Evolutionary conservation across 495 filamentous ascomycete species (phyloP).

Genomic region (Tuber calosporum): DNA sequence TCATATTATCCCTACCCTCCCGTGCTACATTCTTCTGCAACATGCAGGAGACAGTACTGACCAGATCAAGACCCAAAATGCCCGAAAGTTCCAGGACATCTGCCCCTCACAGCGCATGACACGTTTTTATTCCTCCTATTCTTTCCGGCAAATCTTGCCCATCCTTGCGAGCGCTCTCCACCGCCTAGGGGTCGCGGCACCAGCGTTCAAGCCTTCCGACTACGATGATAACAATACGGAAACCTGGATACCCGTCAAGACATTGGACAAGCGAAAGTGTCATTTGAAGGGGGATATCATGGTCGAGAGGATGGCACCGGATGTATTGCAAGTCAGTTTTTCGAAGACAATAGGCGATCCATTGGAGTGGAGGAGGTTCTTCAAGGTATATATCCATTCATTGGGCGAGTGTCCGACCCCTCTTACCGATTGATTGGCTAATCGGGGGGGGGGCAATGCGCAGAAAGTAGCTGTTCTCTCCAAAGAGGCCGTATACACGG

Average conservation of each 20-base stretch:
- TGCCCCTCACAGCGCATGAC: conserved; percentile 65
- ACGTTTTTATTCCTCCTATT: conserved; percentile 80
- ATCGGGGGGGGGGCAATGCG: conserved; percentile 9
- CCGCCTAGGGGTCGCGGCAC: conserved; percentile 69
- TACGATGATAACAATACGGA: conserved; percentile 36
- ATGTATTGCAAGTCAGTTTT: conserved; percentile 79
- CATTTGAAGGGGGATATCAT: conserved; percentile 74
- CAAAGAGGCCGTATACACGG: conserved; percentile 41
- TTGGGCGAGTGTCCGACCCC: not conserved
- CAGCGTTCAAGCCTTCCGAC: conserved; percentile 43
- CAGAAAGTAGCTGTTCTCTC: conserved; percentile 41
- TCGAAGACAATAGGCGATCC: conserved; percentile 94
- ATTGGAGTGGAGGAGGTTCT: conserved; percentile 92
- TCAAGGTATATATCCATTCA: conserved; percentile 53
- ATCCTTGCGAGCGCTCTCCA: conserved; percentile 75
- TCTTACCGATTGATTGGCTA: conserved; percentile 5
- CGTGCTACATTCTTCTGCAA: not conserved
- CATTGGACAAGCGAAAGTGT: conserved; percentile 72
- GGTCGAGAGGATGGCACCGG: conserved; percentile 60
- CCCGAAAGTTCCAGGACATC: conserved; percentile 81
- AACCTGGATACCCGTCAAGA: conserved; percentile 58
- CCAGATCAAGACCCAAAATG: conserved; percentile 65
- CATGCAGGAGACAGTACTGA: not conserved
- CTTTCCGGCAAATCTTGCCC: conserved; percentile 68
- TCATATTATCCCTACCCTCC: not conserved